phyloP scores from a whole-genome alignment of 208 protist species.

The Porcisia hertigi region DNA sequence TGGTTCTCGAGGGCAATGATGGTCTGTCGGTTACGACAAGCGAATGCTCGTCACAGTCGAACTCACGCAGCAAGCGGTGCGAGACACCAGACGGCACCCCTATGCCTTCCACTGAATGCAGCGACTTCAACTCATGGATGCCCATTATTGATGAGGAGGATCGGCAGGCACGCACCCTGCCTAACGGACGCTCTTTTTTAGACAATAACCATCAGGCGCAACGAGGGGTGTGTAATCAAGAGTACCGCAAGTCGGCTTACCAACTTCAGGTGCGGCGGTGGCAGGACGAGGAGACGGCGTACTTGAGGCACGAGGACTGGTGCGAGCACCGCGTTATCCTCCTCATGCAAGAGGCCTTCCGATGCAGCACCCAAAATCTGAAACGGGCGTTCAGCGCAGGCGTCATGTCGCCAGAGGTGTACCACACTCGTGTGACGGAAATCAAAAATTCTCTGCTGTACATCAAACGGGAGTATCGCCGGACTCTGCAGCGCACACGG shows the following conservation, averaged over 20 bases:
- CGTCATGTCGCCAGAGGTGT: conserved; percentile 8
- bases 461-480: conserved; percentile 50
- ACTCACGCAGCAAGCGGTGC: conserved; percentile 9
- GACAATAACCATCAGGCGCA: conserved; percentile 3
- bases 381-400: conserved; percentile 4
- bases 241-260: conserved; percentile 27
- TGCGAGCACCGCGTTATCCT: conserved; percentile 47
- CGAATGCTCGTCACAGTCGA: conserved; percentile 25
- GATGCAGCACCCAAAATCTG: conserved; percentile 19
- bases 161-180: background rate
- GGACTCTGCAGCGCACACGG: conserved; percentile 34
- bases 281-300: conserved; percentile 35
- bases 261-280: conserved; percentile 29
- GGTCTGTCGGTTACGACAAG: conserved; percentile 24
- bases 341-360: conserved; percentile 51
- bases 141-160: conserved; percentile 32
- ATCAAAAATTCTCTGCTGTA: conserved; percentile 11
- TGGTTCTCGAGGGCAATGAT: conserved; percentile 1
- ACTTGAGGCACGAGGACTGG: conserved; percentile 34
- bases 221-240: conserved; percentile 1
- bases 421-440: conserved; percentile 1
- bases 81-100: background rate
- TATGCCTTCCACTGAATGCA: background rate
- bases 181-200: background rate
- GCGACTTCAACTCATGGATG: conserved; percentile 21